Evolutionary conservation across 2,329 filamentous ascomycete genomes (phyloP), one percentile per base, ranked within the genome.

Genomic region (Coniochaeta ligniaria): DNA sequence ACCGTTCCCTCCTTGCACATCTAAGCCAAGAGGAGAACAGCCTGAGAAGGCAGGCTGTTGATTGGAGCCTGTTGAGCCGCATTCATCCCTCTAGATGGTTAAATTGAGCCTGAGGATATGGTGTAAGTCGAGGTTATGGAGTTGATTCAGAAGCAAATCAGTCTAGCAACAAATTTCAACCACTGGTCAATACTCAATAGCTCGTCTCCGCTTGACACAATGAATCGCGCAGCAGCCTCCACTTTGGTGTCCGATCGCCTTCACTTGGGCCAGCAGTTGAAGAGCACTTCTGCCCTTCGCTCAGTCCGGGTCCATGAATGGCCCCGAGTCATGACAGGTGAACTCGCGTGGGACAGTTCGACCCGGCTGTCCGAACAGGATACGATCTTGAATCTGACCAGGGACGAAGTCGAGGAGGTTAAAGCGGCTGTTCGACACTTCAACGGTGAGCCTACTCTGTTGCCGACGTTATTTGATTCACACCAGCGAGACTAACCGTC

Each of bases 331-430:
- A 31, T 67, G 57, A 31, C 56, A 26, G 66, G 66, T 14, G 62
- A 63, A 6, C 57, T 67, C 7, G 62, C 58, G 17, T 68, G 66
- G 66, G 62, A 57, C 1, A 35, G 62, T 11, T 33, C 55, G 0
- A 60, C 59, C 0, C 64, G 66, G 50, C 11, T n/a, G 5, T 63
- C 62, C 8, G 66, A 69, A 11, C 41, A 60, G 28, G 66, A 69
- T 35, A 71, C 66, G 58, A 63, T 65, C 31, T 52, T 72, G 47
- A 62, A 59, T 6, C 64, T 73, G 54, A 65, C 47, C 28, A 60
- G 63, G 8, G 43, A 61, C 9, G 70, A 74, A 17, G 60, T 72
- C 7, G 36, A 24, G 12, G 72, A 74, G 59, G 66, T 71, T 16
- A 66, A 68, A 57, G 47, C 33, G 1, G 71, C 68, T 11, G 59